phyloP scores from a whole-genome alignment of 805 yeast genomes.

The Kazachstania psychrophila region DNA sequence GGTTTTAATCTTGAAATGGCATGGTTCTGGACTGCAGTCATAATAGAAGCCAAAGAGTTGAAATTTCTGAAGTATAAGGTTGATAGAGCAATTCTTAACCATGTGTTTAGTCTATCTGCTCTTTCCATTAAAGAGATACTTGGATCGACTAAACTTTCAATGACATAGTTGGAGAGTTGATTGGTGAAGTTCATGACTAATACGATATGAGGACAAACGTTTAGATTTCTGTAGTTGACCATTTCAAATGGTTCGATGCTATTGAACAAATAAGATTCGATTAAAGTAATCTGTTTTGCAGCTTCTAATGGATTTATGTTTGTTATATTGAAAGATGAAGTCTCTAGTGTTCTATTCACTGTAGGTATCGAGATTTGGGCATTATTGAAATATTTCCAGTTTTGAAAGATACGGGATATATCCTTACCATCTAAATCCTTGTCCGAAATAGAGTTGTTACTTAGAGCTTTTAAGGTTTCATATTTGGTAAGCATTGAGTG shows the following conservation, averaged over 20 bases:
- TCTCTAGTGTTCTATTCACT: slow-evolving; percentile 7
- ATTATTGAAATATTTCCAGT: too few species aligned
- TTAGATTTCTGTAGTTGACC: slow-evolving; percentile 49
- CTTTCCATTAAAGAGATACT: slow-evolving; percentile 39
- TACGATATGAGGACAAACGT: slow-evolving; percentile 54
- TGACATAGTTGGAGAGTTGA: slow-evolving; percentile 58
- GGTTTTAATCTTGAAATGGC: slow-evolving; percentile 52
- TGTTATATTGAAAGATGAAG: slow-evolving; percentile 15
- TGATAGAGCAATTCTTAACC: slow-evolving; percentile 68
- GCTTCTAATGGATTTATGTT: slow-evolving; percentile 61
- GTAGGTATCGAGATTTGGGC: neutral
- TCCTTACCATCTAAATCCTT: neutral
- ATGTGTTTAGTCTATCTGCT: slow-evolving; percentile 46
- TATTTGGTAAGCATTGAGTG: neutral
- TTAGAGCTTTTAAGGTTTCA: neutral
- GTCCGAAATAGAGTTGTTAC: neutral
- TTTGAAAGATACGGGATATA: too few species aligned
- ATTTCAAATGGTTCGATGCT: slow-evolving; percentile 57
- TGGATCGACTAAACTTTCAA: slow-evolving; percentile 58
- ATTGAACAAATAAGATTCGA: slow-evolving; percentile 61
- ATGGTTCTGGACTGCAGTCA: slow-evolving; percentile 68
- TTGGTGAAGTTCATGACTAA: slow-evolving; percentile 60
- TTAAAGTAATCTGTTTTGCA: slow-evolving; percentile 66
- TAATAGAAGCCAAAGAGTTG: slow-evolving; percentile 70
- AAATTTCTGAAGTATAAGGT: slow-evolving; percentile 66